phyloP scores from a whole-genome alignment of 2,329 filamentous ascomycete genomes.

The Neofusicoccum laricinum region DNA sequence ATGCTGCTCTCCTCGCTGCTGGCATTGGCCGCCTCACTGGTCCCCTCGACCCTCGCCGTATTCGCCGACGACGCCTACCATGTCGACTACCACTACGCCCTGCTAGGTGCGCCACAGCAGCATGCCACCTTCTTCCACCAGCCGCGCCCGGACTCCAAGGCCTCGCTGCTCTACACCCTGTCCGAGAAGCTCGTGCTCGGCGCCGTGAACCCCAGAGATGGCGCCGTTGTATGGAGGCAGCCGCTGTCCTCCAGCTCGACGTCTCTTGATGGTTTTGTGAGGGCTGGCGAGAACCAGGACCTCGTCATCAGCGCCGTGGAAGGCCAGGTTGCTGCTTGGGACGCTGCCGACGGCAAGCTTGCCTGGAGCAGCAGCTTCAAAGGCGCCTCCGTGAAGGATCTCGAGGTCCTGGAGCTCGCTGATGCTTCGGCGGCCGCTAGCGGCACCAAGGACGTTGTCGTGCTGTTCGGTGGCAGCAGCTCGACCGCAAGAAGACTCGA shows the following conservation, averaged over 20 bases:
- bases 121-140: constrained; percentile 94
- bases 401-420: constrained; percentile 74
- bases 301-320: constrained; percentile 73
- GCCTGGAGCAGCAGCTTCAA: constrained; percentile 67
- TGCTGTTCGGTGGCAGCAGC: constrained; percentile 58
- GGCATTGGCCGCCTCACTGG: constrained; percentile 41
- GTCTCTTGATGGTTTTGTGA: constrained; percentile 48
- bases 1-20: constrained; percentile 38
- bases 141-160: constrained; percentile 75
- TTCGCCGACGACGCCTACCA: constrained; percentile 89
- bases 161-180: constrained; percentile 85
- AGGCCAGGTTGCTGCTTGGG: constrained; percentile 73
- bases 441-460: constrained; percentile 65
- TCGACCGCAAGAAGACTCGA: constrained; percentile 68
- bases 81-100: constrained; percentile 88
- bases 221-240: constrained; percentile 84
- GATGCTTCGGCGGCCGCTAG: constrained; percentile 48
- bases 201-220: constrained; percentile 84
- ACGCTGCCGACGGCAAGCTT: constrained; percentile 74
- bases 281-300: constrained; percentile 75
- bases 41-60: constrained; percentile 61
- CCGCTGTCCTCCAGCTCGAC: constrained; percentile 51
- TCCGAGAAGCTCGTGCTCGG: constrained; percentile 81
- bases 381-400: constrained; percentile 58
- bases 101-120: constrained; percentile 77